Evolutionary conservation across 2,329 filamentous ascomycete species (phyloP).

Genomic region (Phaeosphaeria sp.): DNA sequence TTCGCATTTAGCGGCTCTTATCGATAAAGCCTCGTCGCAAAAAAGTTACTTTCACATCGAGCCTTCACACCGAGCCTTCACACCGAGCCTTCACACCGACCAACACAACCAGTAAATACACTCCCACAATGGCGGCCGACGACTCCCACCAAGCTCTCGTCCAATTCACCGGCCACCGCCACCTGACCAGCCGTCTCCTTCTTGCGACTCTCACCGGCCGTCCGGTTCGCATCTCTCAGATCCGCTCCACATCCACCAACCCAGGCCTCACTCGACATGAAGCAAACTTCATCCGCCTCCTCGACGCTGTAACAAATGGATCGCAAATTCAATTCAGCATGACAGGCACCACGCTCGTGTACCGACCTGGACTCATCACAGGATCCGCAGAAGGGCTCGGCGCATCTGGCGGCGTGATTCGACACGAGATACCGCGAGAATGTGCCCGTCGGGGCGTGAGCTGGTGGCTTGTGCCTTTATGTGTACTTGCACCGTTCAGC

Average conservation of each 20-base stretch:
- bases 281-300: slow-evolving; percentile 91
- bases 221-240: slow-evolving; percentile 90
- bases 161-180: slow-evolving; percentile 83
- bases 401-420: slow-evolving; percentile 75
- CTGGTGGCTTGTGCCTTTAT: slow-evolving; percentile 90
- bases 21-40: slow-evolving; percentile 10
- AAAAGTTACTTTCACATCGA: slow-evolving; percentile 36
- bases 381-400: slow-evolving; percentile 80
- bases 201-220: slow-evolving; percentile 90
- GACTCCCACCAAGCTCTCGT: slow-evolving; percentile 58
- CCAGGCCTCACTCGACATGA: slow-evolving; percentile 92
- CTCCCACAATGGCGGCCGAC: slow-evolving; percentile 38
- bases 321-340: slow-evolving; percentile 94
- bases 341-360: slow-evolving; percentile 91
- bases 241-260: slow-evolving; percentile 84
- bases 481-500: slow-evolving; percentile 89
- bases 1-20: slow-evolving; percentile 5
- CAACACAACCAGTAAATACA: background rate
- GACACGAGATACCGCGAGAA: slow-evolving; percentile 78
- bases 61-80: no score
- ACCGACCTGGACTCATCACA: slow-evolving; percentile 90
- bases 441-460: slow-evolving; percentile 82
- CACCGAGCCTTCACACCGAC: background rate
- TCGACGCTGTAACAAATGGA: slow-evolving; percentile 95
- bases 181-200: slow-evolving; percentile 82